Conservation (phyloP, 2,329 filamentous ascomycete species). For the Blumeriella jaapii region DNA sequence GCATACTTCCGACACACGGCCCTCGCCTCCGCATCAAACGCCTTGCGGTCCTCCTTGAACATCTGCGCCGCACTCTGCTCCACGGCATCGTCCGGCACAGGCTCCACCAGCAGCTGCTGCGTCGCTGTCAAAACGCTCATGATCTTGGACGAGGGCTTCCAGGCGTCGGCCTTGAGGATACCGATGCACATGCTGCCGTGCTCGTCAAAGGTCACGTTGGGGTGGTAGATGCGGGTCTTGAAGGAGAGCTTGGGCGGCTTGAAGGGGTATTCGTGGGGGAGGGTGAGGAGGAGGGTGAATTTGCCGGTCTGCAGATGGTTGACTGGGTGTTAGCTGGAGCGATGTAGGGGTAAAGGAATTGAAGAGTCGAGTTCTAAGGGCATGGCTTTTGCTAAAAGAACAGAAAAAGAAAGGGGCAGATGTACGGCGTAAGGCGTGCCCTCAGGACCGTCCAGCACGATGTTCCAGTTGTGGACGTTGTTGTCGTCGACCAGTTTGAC, state of each 20-base stretch:
- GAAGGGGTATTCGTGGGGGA: slow-evolving; percentile 65
- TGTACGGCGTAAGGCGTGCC: slow-evolving; percentile 53
- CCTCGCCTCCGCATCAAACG: slow-evolving; percentile 54
- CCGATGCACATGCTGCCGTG: slow-evolving; percentile 66
- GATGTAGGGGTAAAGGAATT: neutral
- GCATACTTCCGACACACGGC: slow-evolving; percentile 61
- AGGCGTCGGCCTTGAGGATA: slow-evolving; percentile 57
- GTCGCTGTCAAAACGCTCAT: slow-evolving; percentile 53
- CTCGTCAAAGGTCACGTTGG: slow-evolving; percentile 63
- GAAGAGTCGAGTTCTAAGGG: neutral
- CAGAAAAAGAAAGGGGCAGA: slow-evolving; percentile 9
- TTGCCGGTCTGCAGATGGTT: slow-evolving; percentile 43
- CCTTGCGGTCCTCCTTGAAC: slow-evolving; percentile 50
- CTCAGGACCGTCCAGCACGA: slow-evolving; percentile 53
- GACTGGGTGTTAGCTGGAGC: neutral
- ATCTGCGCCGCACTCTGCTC: slow-evolving; percentile 58
- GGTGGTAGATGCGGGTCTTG: slow-evolving; percentile 65
- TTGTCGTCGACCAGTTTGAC: slow-evolving; percentile 48
- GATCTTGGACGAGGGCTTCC: slow-evolving; percentile 64
- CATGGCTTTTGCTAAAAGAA: too few relatives aligned
- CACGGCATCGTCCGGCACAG: slow-evolving; percentile 61
- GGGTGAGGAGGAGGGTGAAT: slow-evolving; percentile 53
- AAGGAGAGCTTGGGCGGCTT: slow-evolving; percentile 60
- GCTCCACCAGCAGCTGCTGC: slow-evolving; percentile 50
- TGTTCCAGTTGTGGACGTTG: slow-evolving; percentile 57